Evolutionary conservation across 305 asterid genomes (phyloP).

Genomic region (Solanum aculeatissimum): DNA sequence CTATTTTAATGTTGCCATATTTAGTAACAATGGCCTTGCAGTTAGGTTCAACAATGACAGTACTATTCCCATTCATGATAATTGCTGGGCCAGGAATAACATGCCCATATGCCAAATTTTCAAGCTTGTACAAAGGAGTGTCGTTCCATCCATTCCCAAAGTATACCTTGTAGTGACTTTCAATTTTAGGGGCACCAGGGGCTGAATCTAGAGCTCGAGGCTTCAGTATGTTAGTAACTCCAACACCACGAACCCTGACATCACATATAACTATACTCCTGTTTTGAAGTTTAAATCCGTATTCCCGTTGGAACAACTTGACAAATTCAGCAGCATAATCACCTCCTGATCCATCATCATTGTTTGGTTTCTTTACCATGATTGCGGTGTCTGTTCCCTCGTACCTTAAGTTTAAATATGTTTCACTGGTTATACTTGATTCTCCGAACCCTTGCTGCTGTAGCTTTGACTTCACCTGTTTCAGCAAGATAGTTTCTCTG

Average conservation of each 20-base stretch:
- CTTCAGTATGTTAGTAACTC: constrained; percentile 74
- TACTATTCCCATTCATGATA: constrained; percentile 94
- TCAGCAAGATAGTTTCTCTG: constrained; percentile 48
- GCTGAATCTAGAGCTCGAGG: constrained; percentile 42
- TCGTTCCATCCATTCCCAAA: constrained; percentile 57
- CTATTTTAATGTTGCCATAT: constrained; percentile 77
- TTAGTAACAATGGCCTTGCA: constrained; percentile 62
- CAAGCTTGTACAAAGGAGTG: constrained; percentile 81
- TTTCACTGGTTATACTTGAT: constrained; percentile 58
- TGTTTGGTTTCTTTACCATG: constrained; percentile 56
- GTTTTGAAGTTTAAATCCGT: constrained; percentile 76
- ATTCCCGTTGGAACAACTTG: constrained; percentile 76
- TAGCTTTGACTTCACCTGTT: constrained; percentile 51
- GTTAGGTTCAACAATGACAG: constrained; percentile 78
- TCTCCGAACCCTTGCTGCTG: constrained; percentile 64
- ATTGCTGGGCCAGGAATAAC: constrained; percentile 66
- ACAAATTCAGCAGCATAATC: constrained; percentile 79
- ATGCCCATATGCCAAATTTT: constrained; percentile 55
- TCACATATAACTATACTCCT: constrained; percentile 78
- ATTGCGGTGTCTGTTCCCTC: constrained; percentile 95
- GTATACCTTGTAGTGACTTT: constrained; percentile 47
- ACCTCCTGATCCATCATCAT: constrained; percentile 45
- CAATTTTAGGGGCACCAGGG: constrained; percentile 33
- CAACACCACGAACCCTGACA: constrained; percentile 89
- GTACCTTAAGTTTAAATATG: constrained; percentile 77